These are phyloP conservation scores for Neophaeococcomyces mojaviensis DNA, from an alignment of 2,329 filamentous ascomycete genomes.

Conservation along the genomic window DNA sequence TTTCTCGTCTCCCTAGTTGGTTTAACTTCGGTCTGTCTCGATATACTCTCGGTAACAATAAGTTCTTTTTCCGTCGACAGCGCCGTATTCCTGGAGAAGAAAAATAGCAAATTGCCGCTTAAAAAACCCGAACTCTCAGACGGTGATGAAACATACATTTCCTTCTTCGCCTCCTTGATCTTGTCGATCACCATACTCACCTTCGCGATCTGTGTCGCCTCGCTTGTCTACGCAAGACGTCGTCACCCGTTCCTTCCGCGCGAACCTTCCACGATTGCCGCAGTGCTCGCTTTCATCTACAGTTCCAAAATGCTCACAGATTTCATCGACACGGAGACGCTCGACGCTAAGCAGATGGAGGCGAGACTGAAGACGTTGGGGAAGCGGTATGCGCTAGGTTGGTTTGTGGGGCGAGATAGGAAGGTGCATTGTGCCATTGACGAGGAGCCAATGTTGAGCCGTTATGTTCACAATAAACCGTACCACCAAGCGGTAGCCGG, in stretches of 20 bases:
- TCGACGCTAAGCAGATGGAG: slow-evolving; percentile 56
- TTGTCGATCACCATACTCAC: slow-evolving; percentile 58
- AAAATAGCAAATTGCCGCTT: slow-evolving; percentile 18
- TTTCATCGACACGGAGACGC: slow-evolving; percentile 63
- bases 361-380: slow-evolving; percentile 50
- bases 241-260: slow-evolving; percentile 66
- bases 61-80: slow-evolving; percentile 41
- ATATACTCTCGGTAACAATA: slow-evolving; percentile 42
- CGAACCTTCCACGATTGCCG: slow-evolving; percentile 71
- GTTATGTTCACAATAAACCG: slow-evolving; percentile 55
- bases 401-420: slow-evolving; percentile 67
- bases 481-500: slow-evolving; percentile 26
- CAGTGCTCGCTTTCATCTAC: slow-evolving; percentile 68
- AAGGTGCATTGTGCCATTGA: slow-evolving; percentile 70
- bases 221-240: slow-evolving; percentile 54
- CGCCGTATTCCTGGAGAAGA: slow-evolving; percentile 28
- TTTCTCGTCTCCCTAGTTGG: slow-evolving; percentile 40
- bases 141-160: slow-evolving; percentile 41
- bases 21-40: slow-evolving; percentile 37
- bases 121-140: slow-evolving; percentile 20
- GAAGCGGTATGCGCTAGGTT: slow-evolving; percentile 67
- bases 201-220: slow-evolving; percentile 55
- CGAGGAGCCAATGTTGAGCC: slow-evolving; percentile 60
- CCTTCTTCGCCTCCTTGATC: slow-evolving; percentile 59
- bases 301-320: slow-evolving; percentile 72